Percentiles rank a stretch among this genome's conserved stretches.
Evolutionary conservation across 345 rosid species (phyloP).

Genomic region (Noccaea bulbosa): DNA sequence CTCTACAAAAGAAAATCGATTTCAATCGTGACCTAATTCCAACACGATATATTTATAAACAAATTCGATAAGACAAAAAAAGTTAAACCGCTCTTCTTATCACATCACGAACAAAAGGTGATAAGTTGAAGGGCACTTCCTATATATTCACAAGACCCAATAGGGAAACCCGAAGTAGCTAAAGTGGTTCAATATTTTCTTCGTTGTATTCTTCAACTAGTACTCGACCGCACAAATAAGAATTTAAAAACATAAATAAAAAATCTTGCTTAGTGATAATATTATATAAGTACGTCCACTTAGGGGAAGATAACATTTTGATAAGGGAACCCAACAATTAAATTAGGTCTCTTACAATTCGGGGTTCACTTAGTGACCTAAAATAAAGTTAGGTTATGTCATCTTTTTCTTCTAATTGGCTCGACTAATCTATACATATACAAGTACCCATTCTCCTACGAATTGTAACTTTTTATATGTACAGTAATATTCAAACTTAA

Average conservation of each 20-base stretch:
- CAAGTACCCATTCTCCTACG: not conserved
- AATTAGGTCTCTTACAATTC: conserved; percentile 42
- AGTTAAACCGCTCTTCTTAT: conserved; percentile 37
- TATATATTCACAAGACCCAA: conserved; percentile 32
- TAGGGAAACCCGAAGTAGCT: conserved; percentile 27
- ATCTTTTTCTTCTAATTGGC: conserved; percentile 35
- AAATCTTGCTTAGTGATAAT: conserved; percentile 33
- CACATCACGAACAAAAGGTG: conserved; percentile 35
- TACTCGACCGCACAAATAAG: conserved; percentile 28
- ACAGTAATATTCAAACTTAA: conserved; percentile 1
- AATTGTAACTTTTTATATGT: conserved; percentile 21
- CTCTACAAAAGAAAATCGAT: not conserved
- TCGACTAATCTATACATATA: conserved; percentile 8
- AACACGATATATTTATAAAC: conserved; percentile 30
- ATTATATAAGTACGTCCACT: conserved; percentile 41
- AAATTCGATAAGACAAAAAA: conserved; percentile 34
- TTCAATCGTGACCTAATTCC: conserved; percentile 43
- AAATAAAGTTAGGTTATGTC: conserved; percentile 44
- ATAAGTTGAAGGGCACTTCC: conserved; percentile 44
- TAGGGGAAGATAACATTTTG: conserved; percentile 38
- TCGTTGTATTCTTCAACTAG: conserved; percentile 21
- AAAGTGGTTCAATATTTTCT: conserved; percentile 2
- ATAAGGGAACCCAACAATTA: conserved; percentile 31
- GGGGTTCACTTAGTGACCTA: conserved; percentile 43
- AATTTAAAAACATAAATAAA: not conserved